A percentile compares a stretch with the other conserved stretches of the same genome.
These are phyloP conservation scores for Ceratocystiopsis sp. DNA, from an alignment of 2,329 filamentous ascomycete species.

Conservation along the genomic window DNA sequence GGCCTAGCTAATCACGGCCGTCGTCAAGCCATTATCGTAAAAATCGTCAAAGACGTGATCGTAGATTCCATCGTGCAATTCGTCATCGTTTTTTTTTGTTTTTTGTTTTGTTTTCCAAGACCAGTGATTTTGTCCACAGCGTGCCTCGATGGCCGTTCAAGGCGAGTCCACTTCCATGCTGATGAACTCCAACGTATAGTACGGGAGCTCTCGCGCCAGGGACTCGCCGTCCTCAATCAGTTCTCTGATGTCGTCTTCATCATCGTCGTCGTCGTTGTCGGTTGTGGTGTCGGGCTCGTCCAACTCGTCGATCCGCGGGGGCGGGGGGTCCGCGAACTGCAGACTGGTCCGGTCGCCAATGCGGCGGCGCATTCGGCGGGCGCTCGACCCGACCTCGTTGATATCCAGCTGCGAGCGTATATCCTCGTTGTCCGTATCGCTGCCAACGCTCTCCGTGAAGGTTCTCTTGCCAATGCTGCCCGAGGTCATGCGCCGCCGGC, in stretches of 20 bases:
- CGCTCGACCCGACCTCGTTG: constrained; percentile 28
- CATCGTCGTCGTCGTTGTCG: constrained; percentile 14
- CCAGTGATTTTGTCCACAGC: too few relatives aligned
- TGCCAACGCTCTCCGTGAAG: constrained; percentile 31
- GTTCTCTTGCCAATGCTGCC: constrained; percentile 38
- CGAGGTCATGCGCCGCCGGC: constrained; percentile 29
- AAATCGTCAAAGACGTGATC: background rate
- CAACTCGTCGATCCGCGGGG: constrained; percentile 33
- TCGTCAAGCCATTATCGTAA: background rate
- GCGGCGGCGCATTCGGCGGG: constrained; percentile 29
- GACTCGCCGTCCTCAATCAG: constrained; percentile 19
- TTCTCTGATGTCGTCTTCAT: constrained; percentile 11
- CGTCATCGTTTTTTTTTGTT: too few relatives aligned
- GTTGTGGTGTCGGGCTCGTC: constrained; percentile 34
- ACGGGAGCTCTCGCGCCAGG: constrained; percentile 32
- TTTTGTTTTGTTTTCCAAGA: too few relatives aligned
- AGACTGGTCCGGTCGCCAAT: constrained; percentile 28
- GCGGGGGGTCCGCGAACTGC: constrained; percentile 32
- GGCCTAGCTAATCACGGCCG: too few relatives aligned
- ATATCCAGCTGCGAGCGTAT: constrained; percentile 20
- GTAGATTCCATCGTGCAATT: too few relatives aligned
- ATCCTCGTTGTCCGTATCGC: constrained; percentile 29
- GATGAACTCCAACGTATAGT: constrained; percentile 31
- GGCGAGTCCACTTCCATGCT: constrained; percentile 32
- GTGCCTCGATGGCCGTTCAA: constrained; percentile 3